These are phyloP conservation scores for Seiridium cupressi DNA, from an alignment of 2,329 filamentous ascomycete species.

Conservation along the genomic window DNA sequence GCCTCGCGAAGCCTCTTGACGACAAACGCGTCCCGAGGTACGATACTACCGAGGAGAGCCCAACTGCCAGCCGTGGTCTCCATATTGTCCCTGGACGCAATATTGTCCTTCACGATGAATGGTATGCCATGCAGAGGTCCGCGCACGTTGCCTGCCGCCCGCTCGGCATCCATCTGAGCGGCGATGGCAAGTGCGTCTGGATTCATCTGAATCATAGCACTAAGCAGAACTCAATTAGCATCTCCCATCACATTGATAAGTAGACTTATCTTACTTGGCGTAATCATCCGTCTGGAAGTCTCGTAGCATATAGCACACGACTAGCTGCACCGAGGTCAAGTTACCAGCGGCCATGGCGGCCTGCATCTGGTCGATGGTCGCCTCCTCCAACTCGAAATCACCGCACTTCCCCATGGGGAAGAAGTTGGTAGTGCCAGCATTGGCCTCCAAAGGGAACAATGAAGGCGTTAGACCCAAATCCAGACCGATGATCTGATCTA, in stretches of 20 bases:
- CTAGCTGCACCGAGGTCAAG: conserved; percentile 57
- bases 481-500: background rate
- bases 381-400: conserved; percentile 13
- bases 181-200: conserved; percentile 66
- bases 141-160: conserved; percentile 52
- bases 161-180: conserved; percentile 56
- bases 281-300: conserved; percentile 63
- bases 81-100: conserved; percentile 66
- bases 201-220: conserved; percentile 64
- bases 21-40: conserved; percentile 50
- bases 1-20: conserved; percentile 33
- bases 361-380: conserved; percentile 14
- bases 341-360: conserved; percentile 49
- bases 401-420: conserved; percentile 43
- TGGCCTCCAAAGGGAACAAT: conserved; percentile 32
- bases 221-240: conserved; percentile 19
- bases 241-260: background rate
- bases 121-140: conserved; percentile 73
- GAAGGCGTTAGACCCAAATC: conserved; percentile 14
- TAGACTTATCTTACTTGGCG: conserved; percentile 47
- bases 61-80: conserved; percentile 72
- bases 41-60: conserved; percentile 63
- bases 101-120: conserved; percentile 73
- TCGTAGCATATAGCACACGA: conserved; percentile 61
- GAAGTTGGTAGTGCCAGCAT: conserved; percentile 33